Evolutionary conservation across 345 rosid species (phyloP).

Genomic region (Populus euphratica): DNA sequence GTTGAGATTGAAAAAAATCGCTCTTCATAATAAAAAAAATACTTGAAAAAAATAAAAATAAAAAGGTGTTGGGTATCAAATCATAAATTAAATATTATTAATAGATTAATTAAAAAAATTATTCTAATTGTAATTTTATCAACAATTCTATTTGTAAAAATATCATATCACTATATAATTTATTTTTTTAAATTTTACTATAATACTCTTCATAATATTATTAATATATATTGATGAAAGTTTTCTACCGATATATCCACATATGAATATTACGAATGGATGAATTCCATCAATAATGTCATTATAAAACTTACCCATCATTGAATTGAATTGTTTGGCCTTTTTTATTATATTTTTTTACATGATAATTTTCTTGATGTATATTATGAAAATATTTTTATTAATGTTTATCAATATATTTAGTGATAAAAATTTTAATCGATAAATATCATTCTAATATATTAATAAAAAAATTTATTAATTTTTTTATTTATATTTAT

Average conservation of each 20-base stretch:
- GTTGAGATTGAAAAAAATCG: accelerated
- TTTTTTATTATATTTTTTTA: too few relatives aligned
- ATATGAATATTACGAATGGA: accelerated
- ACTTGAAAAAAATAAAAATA: too few relatives aligned
- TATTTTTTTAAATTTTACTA: accelerated
- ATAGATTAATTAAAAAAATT: too few relatives aligned
- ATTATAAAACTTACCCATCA: too few relatives aligned
- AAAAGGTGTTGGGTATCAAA: accelerated
- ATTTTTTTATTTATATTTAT: too few relatives aligned
- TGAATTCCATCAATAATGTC: too few relatives aligned
- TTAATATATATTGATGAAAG: accelerated
- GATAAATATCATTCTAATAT: too few relatives aligned
- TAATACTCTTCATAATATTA: too few relatives aligned
- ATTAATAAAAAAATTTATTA: accelerated
- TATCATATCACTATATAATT: too few relatives aligned
- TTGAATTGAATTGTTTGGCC: too few relatives aligned
- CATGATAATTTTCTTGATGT: accelerated
- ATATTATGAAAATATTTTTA: accelerated
- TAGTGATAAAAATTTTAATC: accelerated
- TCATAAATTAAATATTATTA: too few relatives aligned
- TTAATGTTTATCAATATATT: accelerated
- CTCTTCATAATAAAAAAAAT: too few relatives aligned
- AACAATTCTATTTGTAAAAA: accelerated
- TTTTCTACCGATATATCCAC: accelerated
- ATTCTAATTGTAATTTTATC: accelerated